These are phyloP conservation scores for Debaryomyces singareniensis DNA, from an alignment of 1,139 yeast genomes.

Conservation along the genomic window DNA sequence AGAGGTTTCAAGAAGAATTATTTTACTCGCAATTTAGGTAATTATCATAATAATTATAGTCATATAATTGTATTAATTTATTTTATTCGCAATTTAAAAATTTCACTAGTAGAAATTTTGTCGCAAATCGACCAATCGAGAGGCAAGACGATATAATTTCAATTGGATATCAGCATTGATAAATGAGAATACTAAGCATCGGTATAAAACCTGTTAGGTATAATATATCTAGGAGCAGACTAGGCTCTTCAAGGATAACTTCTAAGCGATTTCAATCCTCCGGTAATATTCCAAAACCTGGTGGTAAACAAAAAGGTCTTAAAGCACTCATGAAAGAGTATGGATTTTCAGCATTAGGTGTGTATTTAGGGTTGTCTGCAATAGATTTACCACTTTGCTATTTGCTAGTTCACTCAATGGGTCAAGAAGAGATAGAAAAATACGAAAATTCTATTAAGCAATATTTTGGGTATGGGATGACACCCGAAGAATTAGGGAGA, in stretches of 20 bases:
- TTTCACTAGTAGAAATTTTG: neutral
- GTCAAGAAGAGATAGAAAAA: constrained; percentile 70
- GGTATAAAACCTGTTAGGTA: neutral
- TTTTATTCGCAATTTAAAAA: neutral
- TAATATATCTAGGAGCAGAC: constrained; percentile 6
- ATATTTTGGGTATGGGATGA: constrained; percentile 49
- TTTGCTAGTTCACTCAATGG: constrained; percentile 74
- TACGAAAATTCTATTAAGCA: constrained; percentile 59
- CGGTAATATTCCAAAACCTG: neutral
- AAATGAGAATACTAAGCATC: neutral
- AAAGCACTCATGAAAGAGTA: constrained; percentile 75
- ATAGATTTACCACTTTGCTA: constrained; percentile 84
- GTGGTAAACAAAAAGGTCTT: constrained; percentile 42
- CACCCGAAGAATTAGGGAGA: constrained; percentile 32
- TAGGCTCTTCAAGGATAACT: constrained; percentile 5
- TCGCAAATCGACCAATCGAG: neutral
- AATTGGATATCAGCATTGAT: too few relatives aligned
- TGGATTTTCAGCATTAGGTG: constrained; percentile 88
- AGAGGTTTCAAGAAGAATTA: constrained; percentile 66
- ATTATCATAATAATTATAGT: too few relatives aligned
- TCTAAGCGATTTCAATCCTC: neutral
- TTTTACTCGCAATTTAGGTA: constrained; percentile 55
- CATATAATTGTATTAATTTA: too few relatives aligned
- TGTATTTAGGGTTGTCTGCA: constrained; percentile 62
- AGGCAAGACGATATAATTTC: too few relatives aligned